These are phyloP conservation scores for Albizia julibrissin DNA, from an alignment of 306 rosid species.

Conservation along the genomic window DNA sequence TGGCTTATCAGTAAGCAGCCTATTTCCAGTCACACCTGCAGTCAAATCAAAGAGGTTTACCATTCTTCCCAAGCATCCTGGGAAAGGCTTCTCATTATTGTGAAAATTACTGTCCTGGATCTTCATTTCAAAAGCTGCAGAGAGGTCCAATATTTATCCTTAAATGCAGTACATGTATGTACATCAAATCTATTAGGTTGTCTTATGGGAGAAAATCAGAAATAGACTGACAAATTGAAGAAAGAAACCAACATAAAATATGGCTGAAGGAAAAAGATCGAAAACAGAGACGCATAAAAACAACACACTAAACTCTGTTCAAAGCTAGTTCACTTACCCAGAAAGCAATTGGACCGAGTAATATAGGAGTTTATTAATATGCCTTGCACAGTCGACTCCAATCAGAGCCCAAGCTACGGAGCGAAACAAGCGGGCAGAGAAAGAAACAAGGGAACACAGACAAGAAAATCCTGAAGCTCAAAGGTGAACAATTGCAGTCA, in stretches of 20 bases:
- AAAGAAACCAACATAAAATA: neutral
- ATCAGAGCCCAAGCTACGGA: conserved; percentile 3
- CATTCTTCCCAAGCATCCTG: conserved; percentile 97
- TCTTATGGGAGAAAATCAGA: neutral
- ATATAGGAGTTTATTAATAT: neutral
- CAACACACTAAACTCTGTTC: conserved; percentile 5
- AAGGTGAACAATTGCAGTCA: conserved; percentile 11
- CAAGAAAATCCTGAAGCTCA: neutral
- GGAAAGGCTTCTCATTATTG: conserved; percentile 67
- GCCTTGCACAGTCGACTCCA: neutral
- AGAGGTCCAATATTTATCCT: conserved; percentile 19
- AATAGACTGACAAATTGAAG: neutral
- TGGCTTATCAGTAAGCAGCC: conserved; percentile 76
- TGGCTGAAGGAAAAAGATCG: conserved; percentile 29
- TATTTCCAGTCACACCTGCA: conserved; percentile 68
- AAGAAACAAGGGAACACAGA: neutral
- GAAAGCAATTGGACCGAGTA: neutral
- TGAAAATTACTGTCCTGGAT: conserved; percentile 53
- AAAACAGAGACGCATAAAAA: conserved; percentile 8
- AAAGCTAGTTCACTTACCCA: conserved; percentile 13
- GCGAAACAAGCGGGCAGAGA: neutral
- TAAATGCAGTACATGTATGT: neutral
- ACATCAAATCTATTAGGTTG: neutral
- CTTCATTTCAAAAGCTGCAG: conserved; percentile 64
- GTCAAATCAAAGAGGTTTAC: conserved; percentile 84